phyloP scores from a whole-genome alignment of 129 eudicot genomes.

The Rutidosis leptorrhynchoides region DNA sequence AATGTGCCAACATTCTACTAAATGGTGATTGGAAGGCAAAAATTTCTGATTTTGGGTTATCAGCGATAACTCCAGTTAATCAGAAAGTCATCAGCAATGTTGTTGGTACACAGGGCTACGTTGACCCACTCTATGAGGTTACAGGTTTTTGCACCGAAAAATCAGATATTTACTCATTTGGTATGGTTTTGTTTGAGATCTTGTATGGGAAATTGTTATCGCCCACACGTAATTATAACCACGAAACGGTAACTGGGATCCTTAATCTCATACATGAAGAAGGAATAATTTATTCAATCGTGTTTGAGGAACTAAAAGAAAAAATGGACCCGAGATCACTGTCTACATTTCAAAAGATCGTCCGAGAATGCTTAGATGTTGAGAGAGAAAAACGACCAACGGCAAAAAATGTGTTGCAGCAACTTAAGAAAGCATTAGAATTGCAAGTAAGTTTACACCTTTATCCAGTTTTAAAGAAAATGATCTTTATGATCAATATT shows the following conservation, averaged over 20 bases:
- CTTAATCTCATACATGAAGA: not conserved
- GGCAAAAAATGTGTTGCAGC: not conserved
- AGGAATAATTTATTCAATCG: not conserved
- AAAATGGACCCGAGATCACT: not conserved
- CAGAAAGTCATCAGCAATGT: not conserved
- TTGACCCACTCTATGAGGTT: not conserved
- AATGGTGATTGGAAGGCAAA: not conserved
- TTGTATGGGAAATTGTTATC: not conserved
- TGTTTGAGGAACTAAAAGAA: not conserved
- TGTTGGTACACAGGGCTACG: not conserved
- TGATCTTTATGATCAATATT: no score
- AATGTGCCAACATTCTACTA: not conserved
- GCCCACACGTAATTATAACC: not conserved
- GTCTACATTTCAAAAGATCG: not conserved
- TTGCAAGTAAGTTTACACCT: not conserved
- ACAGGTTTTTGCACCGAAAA: not conserved
- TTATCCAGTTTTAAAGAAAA: no score
- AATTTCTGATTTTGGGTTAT: not conserved
- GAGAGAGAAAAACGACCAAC: not conserved
- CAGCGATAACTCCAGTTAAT: not conserved
- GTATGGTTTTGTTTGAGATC: not conserved
- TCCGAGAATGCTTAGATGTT: not conserved
- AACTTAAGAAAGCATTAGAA: not conserved
- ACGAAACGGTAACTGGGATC: not conserved
- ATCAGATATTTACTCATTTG: not conserved